Evolutionary conservation across 2,329 filamentous ascomycete genomes (phyloP), one percentile per base, ranked within the genome.

Genomic region (Cordyceps cicadae): DNA sequence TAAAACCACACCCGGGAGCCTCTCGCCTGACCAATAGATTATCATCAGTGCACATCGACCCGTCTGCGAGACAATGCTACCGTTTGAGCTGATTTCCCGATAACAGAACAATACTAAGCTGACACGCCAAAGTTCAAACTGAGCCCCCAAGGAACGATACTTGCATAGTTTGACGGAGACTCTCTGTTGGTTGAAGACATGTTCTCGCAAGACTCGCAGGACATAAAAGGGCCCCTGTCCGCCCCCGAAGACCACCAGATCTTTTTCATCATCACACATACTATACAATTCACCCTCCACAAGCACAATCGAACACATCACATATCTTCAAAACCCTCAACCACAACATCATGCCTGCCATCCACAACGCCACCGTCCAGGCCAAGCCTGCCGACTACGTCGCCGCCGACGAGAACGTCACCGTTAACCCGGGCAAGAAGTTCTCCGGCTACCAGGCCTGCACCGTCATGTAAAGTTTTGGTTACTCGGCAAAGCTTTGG

Each of bases 121-220:
- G 66, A 66, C 72, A 50, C 34, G 2, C 34, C 2, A 32, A 24
- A 45, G 34, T 24, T 52, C n/a, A 5, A 37, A 15, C n/a, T 45
- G 21, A 9, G 6, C 11, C 15, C 17, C 26, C 17, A 37, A 45
- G 39, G 24, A 52, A 59, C 48, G 52, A 59, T 59, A 29, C 26
- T 39, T 72, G 69, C 68, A 63, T 66, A 71, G 63, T 60, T 50
- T 34, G 46, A 64, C 67, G 66, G 66, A 65, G 41, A 52, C 54
- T 26, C 24, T 21, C 59, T 50, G 26, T 19, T 39, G 24, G 11
- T 3, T 21, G 24, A 34, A 9, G 41, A 46, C 39, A 39, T 34
- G 50, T 24, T 4, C n/a, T 52, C 49, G 17, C 11, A 39, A 46
- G 26, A 53, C 15, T 48, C 49, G 17, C 17, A 39, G 37, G 26